Percentiles rank a stretch among this genome's conserved stretches.
Conservation (phyloP, 2,329 filamentous ascomycete genomes). For the Ophiostoma perfectum region DNA sequence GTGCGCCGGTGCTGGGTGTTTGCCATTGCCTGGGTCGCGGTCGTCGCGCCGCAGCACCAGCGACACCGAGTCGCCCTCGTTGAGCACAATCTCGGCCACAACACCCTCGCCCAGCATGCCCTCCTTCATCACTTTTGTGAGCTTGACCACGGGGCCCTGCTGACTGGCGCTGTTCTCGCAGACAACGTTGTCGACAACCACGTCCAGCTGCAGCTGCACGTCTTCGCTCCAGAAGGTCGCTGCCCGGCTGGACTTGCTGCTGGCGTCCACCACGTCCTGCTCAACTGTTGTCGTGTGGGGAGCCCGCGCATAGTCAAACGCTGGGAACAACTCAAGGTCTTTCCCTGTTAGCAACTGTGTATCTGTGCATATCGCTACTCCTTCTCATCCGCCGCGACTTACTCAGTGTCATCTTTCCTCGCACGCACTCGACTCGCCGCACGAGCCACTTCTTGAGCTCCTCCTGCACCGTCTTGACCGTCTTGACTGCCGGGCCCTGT, state of each 20-base stretch:
- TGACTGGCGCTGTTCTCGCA: neutral
- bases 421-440: conserved; percentile 65
- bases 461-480: conserved; percentile 50
- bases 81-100: conserved; percentile 52
- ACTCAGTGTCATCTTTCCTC: conserved; percentile 59
- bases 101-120: conserved; percentile 59
- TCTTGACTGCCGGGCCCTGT: conserved; percentile 38
- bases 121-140: conserved; percentile 48
- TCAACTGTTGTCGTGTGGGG: conserved; percentile 55
- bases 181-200: conserved; percentile 39
- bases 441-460: conserved; percentile 67
- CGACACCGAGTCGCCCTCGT: conserved; percentile 63
- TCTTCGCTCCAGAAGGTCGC: conserved; percentile 57
- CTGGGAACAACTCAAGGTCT: conserved; percentile 64
- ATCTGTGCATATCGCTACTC: neutral
- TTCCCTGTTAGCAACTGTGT: conserved; percentile 25
- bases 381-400: conserved; percentile 16
- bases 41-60: conserved; percentile 63
- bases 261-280: conserved; percentile 38
- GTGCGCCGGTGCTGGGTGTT: neutral
- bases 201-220: conserved; percentile 60
- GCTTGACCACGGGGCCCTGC: conserved; percentile 46
- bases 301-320: conserved; percentile 64
- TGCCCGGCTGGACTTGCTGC: conserved; percentile 47
- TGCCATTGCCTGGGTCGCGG: conserved; percentile 34